Evolutionary conservation across 208 protist species (phyloP), one percentile per base, ranked within the genome.

Genomic region (Crithidia fasciculata): DNA sequence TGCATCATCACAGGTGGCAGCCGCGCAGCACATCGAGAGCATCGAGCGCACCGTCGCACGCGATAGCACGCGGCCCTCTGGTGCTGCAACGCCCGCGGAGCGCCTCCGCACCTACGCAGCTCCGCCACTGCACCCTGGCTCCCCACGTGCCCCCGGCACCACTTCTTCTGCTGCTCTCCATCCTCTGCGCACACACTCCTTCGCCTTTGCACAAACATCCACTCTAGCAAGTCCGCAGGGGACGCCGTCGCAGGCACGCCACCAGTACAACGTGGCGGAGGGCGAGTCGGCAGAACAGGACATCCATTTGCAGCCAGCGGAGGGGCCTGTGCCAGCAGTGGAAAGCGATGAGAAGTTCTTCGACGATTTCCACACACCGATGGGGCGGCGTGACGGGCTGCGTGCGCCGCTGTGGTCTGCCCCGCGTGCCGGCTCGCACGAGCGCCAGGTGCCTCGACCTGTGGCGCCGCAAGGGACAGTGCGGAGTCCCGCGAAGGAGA

Each of bases 11-110:
- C 43, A 44, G n/a, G 37, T 55, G 2, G 45, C 44, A 16, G 37
- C 52, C n/a, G 43, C 41, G 40, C 68, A 44, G 49, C 69, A 70
- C 39, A 56, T 72, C 0, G 76, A 81, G 63, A 69, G 52, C 2
- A 81, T 81, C 37, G 69, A 81, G 41, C 76, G 69, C 55, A 81
- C 62, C 40, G 47, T 39, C 9, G 47, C 13, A 10, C 69, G 57
- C 16, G 45, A 49, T 8, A 18, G 50, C 50, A 55, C 15, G n/a
- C 8, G 16, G 50, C 7, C 8, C 15, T 55, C 50, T 7, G 8
- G 7, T 49, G 45, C 45, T 49, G 45, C 45, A 49, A 8, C 45
- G 45, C 28, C 28, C 28, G 28, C 28, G 28, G 28, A 28, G 8
- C 57, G 9, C 15, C 61, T 3, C 49, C 45, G 4, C 39, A 47